Evolutionary conservation across 208 protist species (phyloP).

Genomic region (Trypanosoma vivax): DNA sequence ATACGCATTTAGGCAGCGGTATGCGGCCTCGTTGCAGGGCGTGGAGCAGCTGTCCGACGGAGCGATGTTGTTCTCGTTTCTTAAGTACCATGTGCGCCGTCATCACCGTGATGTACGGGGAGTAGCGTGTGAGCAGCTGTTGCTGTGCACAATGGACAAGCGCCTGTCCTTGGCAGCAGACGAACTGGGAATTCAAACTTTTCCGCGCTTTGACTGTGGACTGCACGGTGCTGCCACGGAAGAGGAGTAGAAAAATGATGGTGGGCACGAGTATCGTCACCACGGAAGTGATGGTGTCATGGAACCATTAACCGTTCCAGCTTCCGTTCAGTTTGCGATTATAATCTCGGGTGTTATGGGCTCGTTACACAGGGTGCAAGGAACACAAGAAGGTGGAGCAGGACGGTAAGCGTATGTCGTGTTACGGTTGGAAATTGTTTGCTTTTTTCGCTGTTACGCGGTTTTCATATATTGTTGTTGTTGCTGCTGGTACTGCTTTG

Average conservation of each 20-base stretch:
- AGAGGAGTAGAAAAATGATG: conserved; percentile 9
- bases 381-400: no score
- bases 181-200: conserved; percentile 55
- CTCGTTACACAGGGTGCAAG: no score
- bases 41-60: conserved; percentile 35
- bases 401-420: no score
- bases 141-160: conserved; percentile 77
- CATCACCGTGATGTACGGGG: conserved; percentile 72
- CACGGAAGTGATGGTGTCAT: no score
- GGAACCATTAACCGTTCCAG: no score
- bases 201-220: conserved; percentile 46
- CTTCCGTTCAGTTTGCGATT: no score
- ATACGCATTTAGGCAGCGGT: conserved; percentile 38
- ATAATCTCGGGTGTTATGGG: no score
- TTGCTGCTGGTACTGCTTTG: no score
- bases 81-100: conserved; percentile 82
- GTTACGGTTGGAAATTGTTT: no score
- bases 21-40: conserved; percentile 23
- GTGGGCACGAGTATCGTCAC: background rate
- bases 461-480: no score
- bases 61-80: conserved; percentile 63
- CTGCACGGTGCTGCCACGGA: no score
- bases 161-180: conserved; percentile 46
- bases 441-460: no score
- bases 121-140: conserved; percentile 27